A percentile compares a stretch with the other conserved stretches of the same genome.
These are phyloP conservation scores for Coemansia sp. DNA, from an alignment of 192 early-diverging fungal species.

Conservation along the genomic window DNA sequence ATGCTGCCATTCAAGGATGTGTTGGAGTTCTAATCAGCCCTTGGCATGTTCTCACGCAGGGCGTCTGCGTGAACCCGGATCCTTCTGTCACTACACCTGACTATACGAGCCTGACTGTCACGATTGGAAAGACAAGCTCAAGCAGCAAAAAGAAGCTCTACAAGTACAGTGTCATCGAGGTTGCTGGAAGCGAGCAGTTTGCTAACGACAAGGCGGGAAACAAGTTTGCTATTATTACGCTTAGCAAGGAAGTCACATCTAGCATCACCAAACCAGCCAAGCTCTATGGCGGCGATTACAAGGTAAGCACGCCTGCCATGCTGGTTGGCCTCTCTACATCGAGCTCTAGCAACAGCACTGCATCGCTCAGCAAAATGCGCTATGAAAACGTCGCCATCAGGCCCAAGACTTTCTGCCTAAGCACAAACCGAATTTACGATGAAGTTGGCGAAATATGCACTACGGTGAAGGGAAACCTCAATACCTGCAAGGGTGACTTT, in stretches of 20 bases:
- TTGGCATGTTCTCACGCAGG: slow-evolving; percentile 9
- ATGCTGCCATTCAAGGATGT: slow-evolving; percentile 3
- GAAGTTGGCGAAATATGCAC: slow-evolving; percentile 12
- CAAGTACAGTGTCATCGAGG: background rate
- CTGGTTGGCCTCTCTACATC: slow-evolving; percentile 7
- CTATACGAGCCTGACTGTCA: background rate
- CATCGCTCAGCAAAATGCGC: slow-evolving; percentile 1
- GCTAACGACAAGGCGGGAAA: background rate
- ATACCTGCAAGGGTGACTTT: slow-evolving; percentile 12
- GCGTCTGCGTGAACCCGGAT: background rate
- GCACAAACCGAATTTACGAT: background rate
- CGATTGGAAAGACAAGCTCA: slow-evolving; percentile 8
- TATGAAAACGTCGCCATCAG: background rate
- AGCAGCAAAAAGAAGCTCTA: background rate
- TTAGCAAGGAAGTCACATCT: slow-evolving; percentile 9
- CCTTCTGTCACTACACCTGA: background rate
- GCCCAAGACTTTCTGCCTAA: slow-evolving; percentile 1
- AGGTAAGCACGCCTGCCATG: slow-evolving; percentile 1
- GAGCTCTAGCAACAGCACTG: background rate
- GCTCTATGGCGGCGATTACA: slow-evolving; percentile 12
- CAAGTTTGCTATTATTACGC: slow-evolving; percentile 9
- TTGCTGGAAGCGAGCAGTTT: background rate
- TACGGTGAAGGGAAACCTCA: background rate
- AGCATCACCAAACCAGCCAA: slow-evolving; percentile 8
- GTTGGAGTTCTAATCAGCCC: slow-evolving; percentile 16